Conservation (phyloP, 805 yeast genomes). For the Candida succiphila region DNA sequence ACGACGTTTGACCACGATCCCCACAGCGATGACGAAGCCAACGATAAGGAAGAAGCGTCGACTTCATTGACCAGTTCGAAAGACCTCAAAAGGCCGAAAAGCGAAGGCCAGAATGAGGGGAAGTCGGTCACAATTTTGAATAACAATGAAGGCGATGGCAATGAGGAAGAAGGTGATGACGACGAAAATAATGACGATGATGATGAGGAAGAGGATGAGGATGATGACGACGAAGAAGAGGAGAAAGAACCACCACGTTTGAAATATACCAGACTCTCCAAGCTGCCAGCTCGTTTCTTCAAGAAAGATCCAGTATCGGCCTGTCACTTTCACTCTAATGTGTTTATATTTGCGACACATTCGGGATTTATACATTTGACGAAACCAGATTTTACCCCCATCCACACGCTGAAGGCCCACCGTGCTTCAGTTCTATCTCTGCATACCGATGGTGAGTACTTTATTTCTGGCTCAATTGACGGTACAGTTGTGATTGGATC, state of each 20-base stretch:
- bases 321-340: constrained; percentile 45
- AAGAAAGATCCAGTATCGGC: constrained; percentile 71
- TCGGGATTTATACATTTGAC: constrained; percentile 73
- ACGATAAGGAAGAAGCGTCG: not conserved
- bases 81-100: not conserved
- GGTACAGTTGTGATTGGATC: constrained; percentile 86
- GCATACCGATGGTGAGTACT: constrained; percentile 59
- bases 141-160: not conserved
- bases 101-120: not conserved
- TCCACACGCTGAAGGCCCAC: constrained; percentile 76
- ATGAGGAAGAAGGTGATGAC: constrained; percentile 6
- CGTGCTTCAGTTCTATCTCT: constrained; percentile 73
- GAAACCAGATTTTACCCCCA: constrained; percentile 42
- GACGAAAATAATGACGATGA: constrained; percentile 16
- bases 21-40: constrained; percentile 4
- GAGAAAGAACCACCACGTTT: constrained; percentile 61
- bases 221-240: constrained; percentile 31
- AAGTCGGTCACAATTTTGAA: not conserved
- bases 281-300: constrained; percentile 64
- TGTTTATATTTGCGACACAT: constrained; percentile 81
- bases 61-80: not conserved
- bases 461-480: constrained; percentile 89
- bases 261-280: constrained; percentile 61
- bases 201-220: constrained; percentile 22
- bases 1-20: constrained; percentile 13